Base-by-base conservation (phyloP, 192 early-diverging fungal genomes). In the Coemansia sp. region DNA sequence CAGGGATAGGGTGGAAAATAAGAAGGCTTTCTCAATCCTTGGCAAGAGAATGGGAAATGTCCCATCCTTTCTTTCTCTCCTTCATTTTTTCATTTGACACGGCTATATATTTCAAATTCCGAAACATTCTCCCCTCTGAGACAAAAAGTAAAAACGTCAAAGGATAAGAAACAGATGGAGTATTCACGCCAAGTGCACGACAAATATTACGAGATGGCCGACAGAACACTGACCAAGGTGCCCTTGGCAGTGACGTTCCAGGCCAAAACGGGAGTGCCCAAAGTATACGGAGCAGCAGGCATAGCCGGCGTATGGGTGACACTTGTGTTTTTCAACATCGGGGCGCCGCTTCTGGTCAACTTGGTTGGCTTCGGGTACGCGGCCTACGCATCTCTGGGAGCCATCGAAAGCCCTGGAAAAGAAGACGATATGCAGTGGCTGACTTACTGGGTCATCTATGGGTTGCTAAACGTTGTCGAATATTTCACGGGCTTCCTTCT, bases 241-340 rank as follows among this genome's bases (percentile, higher is more conserved):
- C 86, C 90, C 16, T 60, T 87, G 36, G 81, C 90, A 11, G 80
- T 85, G 63, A 86, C 89, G 41, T 67, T 95, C 63, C 89, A 98
- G 84, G 79, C 82, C 30, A 77, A 81, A 60, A 93, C 91, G 15
- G 87, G 89, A n/a, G 85, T 98, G 55, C 91, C 92, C 70, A 99
- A 99, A 78, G 91, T 90, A n/a, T 95, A 95, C 76, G 63, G 92
- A 24, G 89, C 85, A 26, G 58, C 80, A n/a, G 95, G 92, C 12
- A 68, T 85, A 30, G 89, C 78, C 30, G 73, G 73, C 15, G 68
- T 95, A 39, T 48, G 89, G 16, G 9, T 90, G 60, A 55, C 93
- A 18, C 87, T 97, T 70, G 91, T 96, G 68, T 93, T 97, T 76
- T 92, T 99, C 78, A 96, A 99, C 81, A 75, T 98, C 60, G 89